phyloP scores from a whole-genome alignment of 169 alveolate species.

The Cryptosporidium canis region DNA sequence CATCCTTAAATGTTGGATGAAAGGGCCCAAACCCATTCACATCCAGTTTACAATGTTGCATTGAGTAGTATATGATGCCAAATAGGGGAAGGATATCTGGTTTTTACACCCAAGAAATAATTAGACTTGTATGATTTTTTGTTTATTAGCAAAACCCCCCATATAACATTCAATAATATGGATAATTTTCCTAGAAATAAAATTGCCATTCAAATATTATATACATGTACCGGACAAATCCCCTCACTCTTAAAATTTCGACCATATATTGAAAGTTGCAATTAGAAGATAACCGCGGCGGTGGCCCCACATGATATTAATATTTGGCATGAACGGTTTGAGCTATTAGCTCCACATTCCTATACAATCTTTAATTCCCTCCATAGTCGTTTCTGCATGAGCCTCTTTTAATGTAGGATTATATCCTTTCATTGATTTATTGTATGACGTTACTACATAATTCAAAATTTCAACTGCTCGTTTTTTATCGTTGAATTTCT shows the following conservation, averaged over 20 bases:
- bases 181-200: too few species aligned
- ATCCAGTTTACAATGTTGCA: conserved; percentile 15
- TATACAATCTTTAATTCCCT: not conserved
- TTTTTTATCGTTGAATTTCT: conserved; percentile 28
- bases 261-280: not conserved
- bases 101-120: not conserved
- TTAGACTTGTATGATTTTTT: not conserved
- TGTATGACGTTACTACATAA: not conserved
- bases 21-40: conserved; percentile 1
- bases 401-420: not conserved
- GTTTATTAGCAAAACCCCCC: not conserved
- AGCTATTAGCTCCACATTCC: not conserved
- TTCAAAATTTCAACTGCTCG: not conserved
- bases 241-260: conserved; percentile 45
- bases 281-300: not conserved
- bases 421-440: not conserved
- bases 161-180: not conserved
- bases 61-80: not conserved
- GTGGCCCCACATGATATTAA: conserved; percentile 1
- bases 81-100: not conserved
- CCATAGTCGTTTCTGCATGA: not conserved
- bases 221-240: not conserved
- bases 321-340: not conserved
- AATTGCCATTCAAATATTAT: not conserved
- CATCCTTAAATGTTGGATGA: not conserved